Conservation (phyloP, 2,329 filamentous ascomycete species). For the Pestalotiopsis sp. region DNA sequence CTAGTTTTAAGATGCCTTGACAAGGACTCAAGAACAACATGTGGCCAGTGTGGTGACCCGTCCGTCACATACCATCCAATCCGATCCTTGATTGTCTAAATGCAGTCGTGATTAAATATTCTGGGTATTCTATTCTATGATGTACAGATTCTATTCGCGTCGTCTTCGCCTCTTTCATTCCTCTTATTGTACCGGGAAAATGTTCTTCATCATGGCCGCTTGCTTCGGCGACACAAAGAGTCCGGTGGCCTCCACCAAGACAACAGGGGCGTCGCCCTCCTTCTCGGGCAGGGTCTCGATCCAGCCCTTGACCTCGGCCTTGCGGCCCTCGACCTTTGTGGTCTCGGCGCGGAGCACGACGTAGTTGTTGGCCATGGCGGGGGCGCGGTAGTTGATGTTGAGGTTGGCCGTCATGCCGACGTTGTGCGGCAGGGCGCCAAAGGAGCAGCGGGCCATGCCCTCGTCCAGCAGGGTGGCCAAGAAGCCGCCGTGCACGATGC, state of each 20-base stretch:
- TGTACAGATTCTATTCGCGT: not conserved
- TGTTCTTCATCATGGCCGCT: constrained; percentile 57
- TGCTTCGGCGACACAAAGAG: constrained; percentile 88
- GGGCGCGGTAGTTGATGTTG: constrained; percentile 80
- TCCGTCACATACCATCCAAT: too few relatives aligned
- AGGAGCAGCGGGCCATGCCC: constrained; percentile 84
- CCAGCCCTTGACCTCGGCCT: constrained; percentile 89
- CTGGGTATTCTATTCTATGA: not conserved
- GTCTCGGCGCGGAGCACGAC: constrained; percentile 80
- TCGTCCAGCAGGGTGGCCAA: constrained; percentile 94
- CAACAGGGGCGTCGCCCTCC: constrained; percentile 62
- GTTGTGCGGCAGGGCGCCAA: constrained; percentile 83
- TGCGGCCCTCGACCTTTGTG: constrained; percentile 84
- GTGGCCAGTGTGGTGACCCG: too few relatives aligned
- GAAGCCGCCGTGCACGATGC: constrained; percentile 87
- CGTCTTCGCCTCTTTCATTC: not conserved
- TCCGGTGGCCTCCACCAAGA: constrained; percentile 81
- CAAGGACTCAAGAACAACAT: too few relatives aligned
- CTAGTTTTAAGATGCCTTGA: too few relatives aligned
- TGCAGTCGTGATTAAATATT: not conserved
- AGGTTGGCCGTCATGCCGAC: constrained; percentile 86
- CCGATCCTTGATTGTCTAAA: not conserved
- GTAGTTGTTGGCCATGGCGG: constrained; percentile 74
- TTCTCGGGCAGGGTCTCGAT: constrained; percentile 73
- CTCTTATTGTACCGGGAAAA: constrained; percentile 27